phyloP scores from a whole-genome alignment of 2,329 filamentous ascomycete genomes.

The Sporothrix dimorphospora region DNA sequence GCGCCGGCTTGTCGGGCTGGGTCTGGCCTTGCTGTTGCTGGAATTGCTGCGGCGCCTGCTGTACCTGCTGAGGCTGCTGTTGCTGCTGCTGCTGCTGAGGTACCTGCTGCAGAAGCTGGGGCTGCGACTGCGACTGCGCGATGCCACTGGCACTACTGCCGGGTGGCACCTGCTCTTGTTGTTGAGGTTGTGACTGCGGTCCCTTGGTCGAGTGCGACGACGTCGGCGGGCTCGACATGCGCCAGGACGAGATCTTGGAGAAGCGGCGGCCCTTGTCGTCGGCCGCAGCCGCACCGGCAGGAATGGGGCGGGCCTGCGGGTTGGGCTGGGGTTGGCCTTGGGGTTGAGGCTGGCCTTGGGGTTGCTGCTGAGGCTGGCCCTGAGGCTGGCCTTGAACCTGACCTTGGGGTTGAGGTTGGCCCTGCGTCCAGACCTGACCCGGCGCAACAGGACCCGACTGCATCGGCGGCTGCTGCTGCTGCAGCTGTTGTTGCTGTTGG shows the following conservation, averaged over 20 bases:
- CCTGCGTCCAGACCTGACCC: background rate
- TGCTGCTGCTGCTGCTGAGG: background rate
- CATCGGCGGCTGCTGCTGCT: conserved; percentile 11
- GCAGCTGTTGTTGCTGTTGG: conserved; percentile 21
- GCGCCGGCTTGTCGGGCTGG: background rate
- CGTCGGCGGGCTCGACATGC: conserved; percentile 30
- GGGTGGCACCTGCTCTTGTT: background rate
- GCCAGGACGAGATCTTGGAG: conserved; percentile 31
- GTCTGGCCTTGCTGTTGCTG: background rate
- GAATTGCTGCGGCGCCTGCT: conserved; percentile 9
- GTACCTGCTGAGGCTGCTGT: background rate
- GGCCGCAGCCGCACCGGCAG: background rate
- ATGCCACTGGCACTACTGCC: background rate
- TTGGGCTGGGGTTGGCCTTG: background rate
- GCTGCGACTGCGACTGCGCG: background rate
- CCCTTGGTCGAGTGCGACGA: conserved; percentile 27
- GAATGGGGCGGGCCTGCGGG: background rate
- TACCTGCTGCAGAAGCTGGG: background rate
- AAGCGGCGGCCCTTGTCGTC: conserved; percentile 31
- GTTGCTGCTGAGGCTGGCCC: conserved; percentile 3
- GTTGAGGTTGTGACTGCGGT: background rate
- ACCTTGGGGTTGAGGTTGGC: background rate
- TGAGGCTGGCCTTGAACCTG: background rate
- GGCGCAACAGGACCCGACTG: background rate
- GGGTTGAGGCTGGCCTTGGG: background rate